Evolutionary conservation across 2,329 filamentous ascomycete genomes (phyloP).

Genomic region (Macrophomina pseudophaseolina): DNA sequence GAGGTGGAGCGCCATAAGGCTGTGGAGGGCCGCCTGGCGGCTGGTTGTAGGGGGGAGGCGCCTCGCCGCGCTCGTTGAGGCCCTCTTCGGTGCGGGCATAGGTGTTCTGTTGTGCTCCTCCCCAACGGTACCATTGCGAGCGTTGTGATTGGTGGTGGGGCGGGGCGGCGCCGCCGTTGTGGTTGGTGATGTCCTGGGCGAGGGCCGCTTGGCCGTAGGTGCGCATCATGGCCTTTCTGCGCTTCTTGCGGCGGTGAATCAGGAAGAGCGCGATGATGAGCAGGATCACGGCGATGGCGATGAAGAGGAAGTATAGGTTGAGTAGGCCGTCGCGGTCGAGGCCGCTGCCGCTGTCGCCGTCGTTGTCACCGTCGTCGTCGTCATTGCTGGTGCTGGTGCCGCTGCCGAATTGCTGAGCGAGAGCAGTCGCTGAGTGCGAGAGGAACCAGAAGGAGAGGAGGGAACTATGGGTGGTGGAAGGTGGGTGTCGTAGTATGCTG

Average conservation of each 20-base stretch:
- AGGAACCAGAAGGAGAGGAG: slow-evolving; percentile 28
- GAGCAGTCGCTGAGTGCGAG: slow-evolving; percentile 44
- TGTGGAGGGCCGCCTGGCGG: slow-evolving; percentile 5
- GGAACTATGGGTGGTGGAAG: background rate
- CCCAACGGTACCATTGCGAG: slow-evolving; percentile 34
- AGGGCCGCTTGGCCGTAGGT: slow-evolving; percentile 41
- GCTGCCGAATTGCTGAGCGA: slow-evolving; percentile 26
- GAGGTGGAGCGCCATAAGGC: background rate
- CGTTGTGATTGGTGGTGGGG: slow-evolving; percentile 33
- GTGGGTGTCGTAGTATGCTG: background rate
- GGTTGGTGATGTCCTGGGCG: slow-evolving; percentile 43
- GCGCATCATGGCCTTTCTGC: slow-evolving; percentile 35
- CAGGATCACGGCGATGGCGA: slow-evolving; percentile 57
- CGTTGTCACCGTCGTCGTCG: background rate
- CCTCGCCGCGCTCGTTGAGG: slow-evolving; percentile 67
- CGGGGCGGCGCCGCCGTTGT: slow-evolving; percentile 27
- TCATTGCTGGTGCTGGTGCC: background rate
- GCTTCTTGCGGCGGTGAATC: slow-evolving; percentile 50
- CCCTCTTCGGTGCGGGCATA: slow-evolving; percentile 56
- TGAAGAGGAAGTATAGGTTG: slow-evolving; percentile 62
- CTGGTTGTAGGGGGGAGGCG: slow-evolving; percentile 66
- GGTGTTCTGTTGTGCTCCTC: background rate
- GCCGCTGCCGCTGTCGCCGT: background rate
- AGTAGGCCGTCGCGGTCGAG: slow-evolving; percentile 38
- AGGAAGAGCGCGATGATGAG: slow-evolving; percentile 50